Percentiles rank a stretch among this genome's conserved stretches.
Evolutionary conservation across 768 basidiomycete genomes (phyloP).

Genomic region (Sporobolomyces pararoseus): DNA sequence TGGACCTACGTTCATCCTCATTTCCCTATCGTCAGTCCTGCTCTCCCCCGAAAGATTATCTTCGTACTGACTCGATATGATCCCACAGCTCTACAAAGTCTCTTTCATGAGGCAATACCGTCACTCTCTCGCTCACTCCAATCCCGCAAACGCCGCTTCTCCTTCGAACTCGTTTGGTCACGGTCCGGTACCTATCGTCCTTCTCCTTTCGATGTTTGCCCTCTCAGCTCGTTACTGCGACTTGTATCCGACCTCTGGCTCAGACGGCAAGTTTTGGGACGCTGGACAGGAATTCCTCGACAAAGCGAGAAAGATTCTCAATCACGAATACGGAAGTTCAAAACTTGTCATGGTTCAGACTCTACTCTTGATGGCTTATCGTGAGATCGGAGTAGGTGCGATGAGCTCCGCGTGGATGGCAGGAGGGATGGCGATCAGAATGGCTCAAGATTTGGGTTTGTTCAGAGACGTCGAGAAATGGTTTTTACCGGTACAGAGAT

Average conservation of each 20-base stretch:
- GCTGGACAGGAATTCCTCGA: constrained; percentile 44
- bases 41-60: neutral
- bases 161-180: constrained; percentile 26
- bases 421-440: constrained; percentile 71
- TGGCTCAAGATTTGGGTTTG: constrained; percentile 53
- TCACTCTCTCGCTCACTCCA: constrained; percentile 35
- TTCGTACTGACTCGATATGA: neutral
- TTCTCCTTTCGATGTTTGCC: constrained; percentile 78
- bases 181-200: constrained; percentile 55
- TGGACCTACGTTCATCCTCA: constrained; percentile 75
- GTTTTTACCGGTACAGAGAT: constrained; percentile 44
- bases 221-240: constrained; percentile 68
- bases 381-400: constrained; percentile 77
- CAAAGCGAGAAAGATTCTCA: constrained; percentile 41
- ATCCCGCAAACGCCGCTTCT: constrained; percentile 7
- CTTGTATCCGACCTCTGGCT: constrained; percentile 11
- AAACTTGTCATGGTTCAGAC: constrained; percentile 73
- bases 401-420: constrained; percentile 87
- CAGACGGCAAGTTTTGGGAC: constrained; percentile 44
- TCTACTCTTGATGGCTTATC: constrained; percentile 72
- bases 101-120: constrained; percentile 43
- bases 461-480: constrained; percentile 46
- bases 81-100: constrained; percentile 35
- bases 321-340: constrained; percentile 65
- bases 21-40: constrained; percentile 61